Base-by-base conservation (phyloP, 2,329 filamentous ascomycete species). In the Aspergillus sp. region DNA sequence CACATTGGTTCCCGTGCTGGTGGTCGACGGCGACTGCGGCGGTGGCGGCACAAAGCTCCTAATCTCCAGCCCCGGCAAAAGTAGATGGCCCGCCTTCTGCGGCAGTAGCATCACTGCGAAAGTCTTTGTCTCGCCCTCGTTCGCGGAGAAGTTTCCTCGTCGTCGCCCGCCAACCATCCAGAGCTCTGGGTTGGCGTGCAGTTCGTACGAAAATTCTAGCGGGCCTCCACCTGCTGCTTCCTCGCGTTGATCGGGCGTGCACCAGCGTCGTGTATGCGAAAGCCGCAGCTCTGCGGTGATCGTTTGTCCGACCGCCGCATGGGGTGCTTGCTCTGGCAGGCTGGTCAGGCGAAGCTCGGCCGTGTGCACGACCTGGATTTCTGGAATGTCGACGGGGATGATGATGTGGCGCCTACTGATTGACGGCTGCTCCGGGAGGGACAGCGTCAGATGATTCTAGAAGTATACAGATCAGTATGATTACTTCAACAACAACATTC, bases 331-430 rank as follows among this genome's bases (percentile, higher is more conserved):
- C 52, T 65, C 57, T 12, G 59, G 59, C 33, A 65, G 51, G 71
- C 64, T 58, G 75, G 62, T 44, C 70, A 73, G 54, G 68, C 66
- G 55, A 69, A 73, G 67, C 65, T 67, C 73, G 17, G 89, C 88
- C 0, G 90, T 96, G 73, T 96, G 89, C 0, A 98, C 84, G 19
- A 96, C 85, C 48, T 90, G 86, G 2, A 96, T 82, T 1, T 89
- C 87, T 0, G 93, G 93, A 1, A 99, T 86, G 58, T 96, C 91
- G 13, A 99, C 93, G 0, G 93, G 90, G 53, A 99, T 96, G 30
- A 89, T 80, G 65, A 99, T 93, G 12, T 86, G 87, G 19, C 83
- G 82, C 60, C 73, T 80, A 19, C 82, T 77, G 20, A 74, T 68
- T 13, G 64, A 61, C 37, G 66, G 71, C 7, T 70, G 66, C 4